These are phyloP conservation scores for Xylariaceae sp. DNA, from an alignment of 2,329 filamentous ascomycete species.

Conservation along the genomic window DNA sequence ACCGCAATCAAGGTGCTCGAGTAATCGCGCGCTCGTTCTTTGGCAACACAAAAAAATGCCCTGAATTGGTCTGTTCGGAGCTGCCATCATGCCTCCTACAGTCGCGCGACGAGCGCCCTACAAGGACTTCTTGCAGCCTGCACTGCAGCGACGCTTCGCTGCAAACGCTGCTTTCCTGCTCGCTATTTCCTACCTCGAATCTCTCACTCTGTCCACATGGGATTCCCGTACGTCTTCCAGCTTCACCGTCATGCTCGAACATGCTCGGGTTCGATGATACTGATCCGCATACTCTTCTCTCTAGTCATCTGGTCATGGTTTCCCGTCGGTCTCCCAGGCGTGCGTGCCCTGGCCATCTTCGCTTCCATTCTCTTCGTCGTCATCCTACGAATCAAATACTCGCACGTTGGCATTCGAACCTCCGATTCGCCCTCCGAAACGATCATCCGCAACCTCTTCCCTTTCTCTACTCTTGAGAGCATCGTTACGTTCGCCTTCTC, in stretches of 20 bases:
- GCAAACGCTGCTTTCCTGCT: conserved; percentile 69
- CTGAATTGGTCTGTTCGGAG: conserved; percentile 6
- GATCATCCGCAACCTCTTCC: conserved; percentile 54
- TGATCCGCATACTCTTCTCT: conserved; percentile 4
- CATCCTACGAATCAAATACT: conserved; percentile 78
- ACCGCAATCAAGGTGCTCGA: too few relatives aligned
- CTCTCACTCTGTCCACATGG: conserved; percentile 66
- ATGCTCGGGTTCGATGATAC: not conserved
- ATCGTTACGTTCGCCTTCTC: conserved; percentile 73
- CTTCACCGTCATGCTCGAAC: not conserved
- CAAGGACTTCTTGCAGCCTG: conserved; percentile 86
- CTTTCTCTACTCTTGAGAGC: conserved; percentile 62
- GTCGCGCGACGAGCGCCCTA: conserved; percentile 61
- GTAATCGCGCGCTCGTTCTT: too few relatives aligned
- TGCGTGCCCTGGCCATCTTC: conserved; percentile 73
- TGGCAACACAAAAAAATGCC: conserved; percentile 15
- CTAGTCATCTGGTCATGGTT: conserved; percentile 84
- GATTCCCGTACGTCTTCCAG: conserved; percentile 55
- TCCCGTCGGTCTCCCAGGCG: conserved; percentile 68
- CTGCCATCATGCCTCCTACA: conserved; percentile 46
- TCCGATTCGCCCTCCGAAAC: conserved; percentile 64
- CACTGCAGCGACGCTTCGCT: conserved; percentile 81
- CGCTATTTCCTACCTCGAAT: conserved; percentile 66
- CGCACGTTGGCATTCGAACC: conserved; percentile 71
- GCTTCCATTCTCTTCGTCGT: conserved; percentile 72